Base-by-base conservation (phyloP, 305 asterid species). In the Plantago lanceolata region DNA sequence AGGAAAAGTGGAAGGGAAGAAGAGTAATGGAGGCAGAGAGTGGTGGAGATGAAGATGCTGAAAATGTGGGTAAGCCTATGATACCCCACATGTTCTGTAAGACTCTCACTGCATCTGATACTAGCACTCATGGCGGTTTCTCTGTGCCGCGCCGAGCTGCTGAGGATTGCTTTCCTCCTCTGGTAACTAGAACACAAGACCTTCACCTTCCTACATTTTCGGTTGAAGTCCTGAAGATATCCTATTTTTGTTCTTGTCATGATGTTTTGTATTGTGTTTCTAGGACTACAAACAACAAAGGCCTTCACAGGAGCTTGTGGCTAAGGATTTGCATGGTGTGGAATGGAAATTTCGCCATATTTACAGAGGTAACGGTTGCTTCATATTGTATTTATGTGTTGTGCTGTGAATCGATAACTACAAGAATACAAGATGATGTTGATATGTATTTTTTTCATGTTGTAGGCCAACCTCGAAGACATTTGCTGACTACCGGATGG, bases 71-170 rank as follows among this genome's bases (percentile, higher is more conserved):
- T 52, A 94, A 81, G 76, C 66, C 91, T 45, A 67, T 71, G 73
- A 85, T 95, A 26, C 95, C 97, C 3, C 99, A 90, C 73, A 88
- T 94, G 97, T 94, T 94, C 65, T 94, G 99, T 68, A 94, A 94
- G 73, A 94, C 97, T 24, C 96, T 94, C 65, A 94, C 99, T 1
- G 99, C 99, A 18, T 94, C 99, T 9, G 99, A 94, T 78, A 94
- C 99, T 12, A 94, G 99, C 81, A 94, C 99, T 18, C 99, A 94
- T 70, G 99, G 99, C 37, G 99, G 99, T 72, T 94, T 94, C 72
- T 94, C 99, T 17, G 99, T 94, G 50, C 99, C 99, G 21, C 97
- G 99, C 19, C 87, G 99, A 48, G 99, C 97, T 40, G 99, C 99
- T 13, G 99, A 94, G 74, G 99, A 94, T 79, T 94, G 99, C 77